phyloP scores from a whole-genome alignment of 306 rosid species.

The Cyamopsis tetragonoloba region DNA sequence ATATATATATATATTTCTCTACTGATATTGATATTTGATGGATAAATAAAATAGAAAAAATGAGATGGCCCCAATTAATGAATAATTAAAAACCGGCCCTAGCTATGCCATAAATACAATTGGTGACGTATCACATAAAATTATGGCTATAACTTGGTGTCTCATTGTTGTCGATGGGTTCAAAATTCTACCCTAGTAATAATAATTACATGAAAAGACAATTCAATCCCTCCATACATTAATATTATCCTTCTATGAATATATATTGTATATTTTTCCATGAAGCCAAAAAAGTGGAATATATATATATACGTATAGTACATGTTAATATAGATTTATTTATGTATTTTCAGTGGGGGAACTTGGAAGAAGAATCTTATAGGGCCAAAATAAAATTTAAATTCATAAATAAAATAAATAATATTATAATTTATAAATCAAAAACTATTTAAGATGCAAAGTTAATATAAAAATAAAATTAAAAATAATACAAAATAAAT shows the following conservation, averaged over 20 bases:
- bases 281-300: not conserved
- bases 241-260: not conserved
- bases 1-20: no score
- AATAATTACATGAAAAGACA: slow-evolving; percentile 27
- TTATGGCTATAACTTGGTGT: slow-evolving; percentile 35
- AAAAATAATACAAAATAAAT: no score
- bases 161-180: slow-evolving; percentile 22
- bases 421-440: no score
- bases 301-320: no score
- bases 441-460: no score
- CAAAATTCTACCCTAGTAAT: slow-evolving; percentile 22
- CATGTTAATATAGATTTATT: no score
- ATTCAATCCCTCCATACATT: slow-evolving; percentile 1
- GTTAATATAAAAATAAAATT: no score
- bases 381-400: no score
- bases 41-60: slow-evolving; percentile 9
- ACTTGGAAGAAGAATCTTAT: no score
- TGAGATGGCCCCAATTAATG: slow-evolving; percentile 28
- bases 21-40: not conserved
- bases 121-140: slow-evolving; percentile 34
- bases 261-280: not conserved
- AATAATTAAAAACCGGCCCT: slow-evolving; percentile 36
- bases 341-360: no score
- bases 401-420: no score
- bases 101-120: slow-evolving; percentile 46